Conservation (phyloP, 2,329 filamentous ascomycete genomes). For the Boeremia exigua region DNA sequence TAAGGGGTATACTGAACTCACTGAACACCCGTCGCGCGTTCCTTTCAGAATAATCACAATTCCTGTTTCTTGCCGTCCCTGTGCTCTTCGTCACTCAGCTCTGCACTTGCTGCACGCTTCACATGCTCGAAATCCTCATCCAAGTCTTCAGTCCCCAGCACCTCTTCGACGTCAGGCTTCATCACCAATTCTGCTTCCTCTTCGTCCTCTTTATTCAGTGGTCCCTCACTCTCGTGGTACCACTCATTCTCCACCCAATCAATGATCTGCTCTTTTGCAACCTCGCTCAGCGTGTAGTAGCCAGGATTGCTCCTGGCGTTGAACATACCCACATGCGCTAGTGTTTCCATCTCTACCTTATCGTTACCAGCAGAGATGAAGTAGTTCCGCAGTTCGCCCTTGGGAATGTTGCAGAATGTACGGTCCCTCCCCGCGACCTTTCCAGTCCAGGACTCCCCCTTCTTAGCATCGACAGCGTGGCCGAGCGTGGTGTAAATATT, state of each 20-base stretch:
- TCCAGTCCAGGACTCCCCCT: slow-evolving; percentile 52
- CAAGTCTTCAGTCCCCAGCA: slow-evolving; percentile 22
- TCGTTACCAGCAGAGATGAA: slow-evolving; percentile 70
- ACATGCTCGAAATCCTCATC: slow-evolving; percentile 37
- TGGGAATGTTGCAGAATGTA: slow-evolving; percentile 80
- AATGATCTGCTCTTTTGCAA: slow-evolving; percentile 69
- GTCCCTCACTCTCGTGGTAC: slow-evolving; percentile 61
- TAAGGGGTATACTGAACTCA: slow-evolving; percentile 8
- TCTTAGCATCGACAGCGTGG: slow-evolving; percentile 61
- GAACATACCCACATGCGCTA: slow-evolving; percentile 84
- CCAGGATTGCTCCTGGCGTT: slow-evolving; percentile 73
- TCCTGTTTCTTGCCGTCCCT: slow-evolving; percentile 9
- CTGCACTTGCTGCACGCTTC: slow-evolving; percentile 11
- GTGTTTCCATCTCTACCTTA: slow-evolving; percentile 76
- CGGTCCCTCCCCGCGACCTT: slow-evolving; percentile 71
- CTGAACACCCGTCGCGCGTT: neutral
- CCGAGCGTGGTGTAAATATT: slow-evolving; percentile 90
- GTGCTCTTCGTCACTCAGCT: slow-evolving; percentile 5
- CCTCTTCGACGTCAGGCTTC: slow-evolving; percentile 19
- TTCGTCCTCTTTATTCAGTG: slow-evolving; percentile 31
- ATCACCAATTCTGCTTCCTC: slow-evolving; percentile 44
- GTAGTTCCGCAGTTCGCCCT: slow-evolving; percentile 39
- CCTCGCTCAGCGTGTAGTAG: slow-evolving; percentile 70
- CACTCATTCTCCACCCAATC: slow-evolving; percentile 69
- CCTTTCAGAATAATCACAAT: neutral